Base-by-base conservation (phyloP, 805 yeast genomes). In the Yamadazyma scolyti region DNA sequence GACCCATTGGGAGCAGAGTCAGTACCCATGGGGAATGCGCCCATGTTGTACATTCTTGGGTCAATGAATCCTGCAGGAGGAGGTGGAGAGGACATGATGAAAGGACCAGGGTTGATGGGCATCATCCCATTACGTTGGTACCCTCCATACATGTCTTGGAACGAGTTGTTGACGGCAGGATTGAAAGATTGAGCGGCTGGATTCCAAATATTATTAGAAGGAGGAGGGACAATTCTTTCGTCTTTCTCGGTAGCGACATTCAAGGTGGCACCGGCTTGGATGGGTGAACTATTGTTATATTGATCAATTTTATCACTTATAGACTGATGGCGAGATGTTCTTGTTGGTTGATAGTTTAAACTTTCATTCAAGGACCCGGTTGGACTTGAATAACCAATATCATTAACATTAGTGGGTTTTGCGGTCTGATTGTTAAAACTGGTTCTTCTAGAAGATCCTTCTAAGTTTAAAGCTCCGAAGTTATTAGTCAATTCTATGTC, bases 101-200 rank as follows among this genome's bases (percentile, higher is more conserved):
- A 61, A 5, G 65, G 61, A 2, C 68, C 65, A 3, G 68, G 56
- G 16, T n/a, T n/a, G n/a, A n/a, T n/a, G n/a, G n/a, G n/a, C n/a
- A n/a, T n/a, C n/a, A 15, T 19, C 6, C 6, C 53, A 16, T 46
- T 58, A 4, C 45, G 35, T 11, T 39, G 40, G 7, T 10, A 5
- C 12, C 24, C 30, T 16, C 27, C 27, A 13, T 32, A 35, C 17
- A 22, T 22, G 25, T 19, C 21, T 8, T 10, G 9, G 10, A 8
- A 54, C 27, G 45, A 50, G 22, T 37, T 39, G 16, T n/a, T n/a
- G n/a, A n/a, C 28, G 12, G 42, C 23, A 14, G 85, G 84, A 9
- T 73, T 73, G 48, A 79, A 79, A 1, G 80, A 58, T 7, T 77
- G 56, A 4, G 82, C 79, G 5, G 81, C 82, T 0, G 83, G 82